Percentiles rank a stretch among this genome's conserved stretches.
Conservation (phyloP, 495 filamentous ascomycete genomes). For the Aspergillus steynii region DNA sequence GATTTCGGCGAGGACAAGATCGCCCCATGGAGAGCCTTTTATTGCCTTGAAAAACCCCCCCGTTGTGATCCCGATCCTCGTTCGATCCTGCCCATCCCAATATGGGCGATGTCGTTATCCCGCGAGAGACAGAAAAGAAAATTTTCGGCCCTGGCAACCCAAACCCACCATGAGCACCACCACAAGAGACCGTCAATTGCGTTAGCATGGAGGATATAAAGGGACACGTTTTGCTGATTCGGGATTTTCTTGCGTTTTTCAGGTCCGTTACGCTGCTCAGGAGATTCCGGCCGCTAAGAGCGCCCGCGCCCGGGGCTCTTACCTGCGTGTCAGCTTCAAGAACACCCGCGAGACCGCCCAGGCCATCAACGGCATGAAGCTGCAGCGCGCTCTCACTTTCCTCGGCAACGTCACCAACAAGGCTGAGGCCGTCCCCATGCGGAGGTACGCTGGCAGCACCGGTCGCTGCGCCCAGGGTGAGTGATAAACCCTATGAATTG, state of each 20-base stretch:
- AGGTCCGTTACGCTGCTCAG: constrained; percentile 98
- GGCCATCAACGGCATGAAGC: constrained; percentile 99
- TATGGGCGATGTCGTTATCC: background rate
- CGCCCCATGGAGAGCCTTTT: background rate
- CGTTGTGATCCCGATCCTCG: constrained; percentile 3
- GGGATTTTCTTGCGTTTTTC: constrained; percentile 27
- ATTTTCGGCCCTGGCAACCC: constrained; percentile 9
- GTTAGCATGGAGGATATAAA: constrained; percentile 1
- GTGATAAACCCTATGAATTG: constrained; percentile 34
- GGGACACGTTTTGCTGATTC: constrained; percentile 31
- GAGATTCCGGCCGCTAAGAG: constrained; percentile 87
- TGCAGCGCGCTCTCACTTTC: constrained; percentile 89
- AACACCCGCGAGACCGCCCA: constrained; percentile 99
- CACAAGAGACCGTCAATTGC: constrained; percentile 12
- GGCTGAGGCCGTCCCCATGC: constrained; percentile 95
- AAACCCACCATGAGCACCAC: constrained; percentile 9
- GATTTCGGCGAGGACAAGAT: background rate
- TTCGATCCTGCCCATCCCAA: constrained; percentile 16
- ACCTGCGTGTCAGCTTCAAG: constrained; percentile 99
- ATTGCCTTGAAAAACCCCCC: background rate
- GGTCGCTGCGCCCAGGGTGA: constrained; percentile 95
- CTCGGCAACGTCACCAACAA: constrained; percentile 95
- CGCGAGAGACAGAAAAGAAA: constrained; percentile 1
- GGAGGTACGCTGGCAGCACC: constrained; percentile 90
- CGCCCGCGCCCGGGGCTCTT: constrained; percentile 94